These are phyloP conservation scores for Cutaneotrichosporon arboriforme DNA, from an alignment of 1,284 basidiomycete genomes.

Conservation along the genomic window DNA sequence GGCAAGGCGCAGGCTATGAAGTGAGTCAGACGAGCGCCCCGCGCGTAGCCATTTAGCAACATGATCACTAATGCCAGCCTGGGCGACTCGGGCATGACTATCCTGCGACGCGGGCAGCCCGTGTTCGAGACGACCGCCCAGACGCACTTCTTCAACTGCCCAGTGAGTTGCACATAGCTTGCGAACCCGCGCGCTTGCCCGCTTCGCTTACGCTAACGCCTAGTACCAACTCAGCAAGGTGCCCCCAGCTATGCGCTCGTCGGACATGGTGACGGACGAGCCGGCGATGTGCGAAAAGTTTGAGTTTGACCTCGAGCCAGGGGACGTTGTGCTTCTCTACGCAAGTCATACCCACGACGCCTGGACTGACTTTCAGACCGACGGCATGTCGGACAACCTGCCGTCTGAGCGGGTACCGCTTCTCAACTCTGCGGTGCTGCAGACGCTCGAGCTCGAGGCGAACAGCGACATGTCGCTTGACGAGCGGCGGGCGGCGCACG, in stretches of 20 bases:
- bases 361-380: conserved; percentile 43
- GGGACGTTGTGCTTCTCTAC: conserved; percentile 46
- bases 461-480: conserved; percentile 32
- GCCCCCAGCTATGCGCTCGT: conserved; percentile 19
- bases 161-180: too few species aligned
- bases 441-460: conserved; percentile 28
- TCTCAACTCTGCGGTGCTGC: conserved; percentile 28
- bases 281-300: conserved; percentile 37
- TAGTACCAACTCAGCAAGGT: conserved; percentile 40
- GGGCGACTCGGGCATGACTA: conserved; percentile 47
- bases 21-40: conserved; percentile 26
- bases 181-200: too few species aligned
- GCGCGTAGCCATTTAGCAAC: not conserved
- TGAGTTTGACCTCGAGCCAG: conserved; percentile 37
- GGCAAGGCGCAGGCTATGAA: conserved; percentile 52
- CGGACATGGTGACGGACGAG: conserved; percentile 25
- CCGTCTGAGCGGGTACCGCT: conserved; percentile 45
- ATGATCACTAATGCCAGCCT: conserved; percentile 28
- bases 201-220: conserved; percentile 8
- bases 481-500: conserved; percentile 36
- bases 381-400: conserved; percentile 55
- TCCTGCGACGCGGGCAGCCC: conserved; percentile 39
- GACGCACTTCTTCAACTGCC: conserved; percentile 50
- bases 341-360: conserved; percentile 23
- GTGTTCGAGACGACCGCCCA: conserved; percentile 36